Evolutionary conservation across 352 stramenopile genomes (phyloP).

Genomic region (Phytophthora brassicae): DNA sequence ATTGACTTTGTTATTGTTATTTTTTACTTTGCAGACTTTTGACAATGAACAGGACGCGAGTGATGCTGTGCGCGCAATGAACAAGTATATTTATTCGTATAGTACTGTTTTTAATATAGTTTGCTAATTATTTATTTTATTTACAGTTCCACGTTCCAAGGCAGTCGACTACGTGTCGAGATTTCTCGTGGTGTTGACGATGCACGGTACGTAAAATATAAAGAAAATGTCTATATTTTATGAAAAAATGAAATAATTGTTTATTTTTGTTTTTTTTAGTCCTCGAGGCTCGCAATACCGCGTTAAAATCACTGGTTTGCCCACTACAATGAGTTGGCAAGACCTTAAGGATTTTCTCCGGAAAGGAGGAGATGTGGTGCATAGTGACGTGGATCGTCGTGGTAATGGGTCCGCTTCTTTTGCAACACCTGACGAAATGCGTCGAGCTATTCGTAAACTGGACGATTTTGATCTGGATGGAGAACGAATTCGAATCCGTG

Average conservation of each 20-base stretch:
- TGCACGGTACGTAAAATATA: slow-evolving; percentile 14
- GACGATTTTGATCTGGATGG: slow-evolving; percentile 49
- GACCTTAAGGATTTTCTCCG: slow-evolving; percentile 74
- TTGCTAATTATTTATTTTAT: background rate
- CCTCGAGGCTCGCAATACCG: slow-evolving; percentile 56
- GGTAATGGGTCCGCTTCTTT: slow-evolving; percentile 70
- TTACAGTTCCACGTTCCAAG: slow-evolving; percentile 32
- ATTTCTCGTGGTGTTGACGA: slow-evolving; percentile 41
- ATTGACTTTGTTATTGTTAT: too few species aligned
- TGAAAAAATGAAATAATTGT: background rate
- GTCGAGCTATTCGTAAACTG: slow-evolving; percentile 54
- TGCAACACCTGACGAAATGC: slow-evolving; percentile 57
- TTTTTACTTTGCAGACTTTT: slow-evolving; percentile 47
- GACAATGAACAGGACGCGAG: slow-evolving; percentile 55
- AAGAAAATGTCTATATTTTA: background rate
- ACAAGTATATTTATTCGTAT: slow-evolving; percentile 35
- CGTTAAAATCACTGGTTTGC: slow-evolving; percentile 48
- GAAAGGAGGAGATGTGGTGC: slow-evolving; percentile 58
- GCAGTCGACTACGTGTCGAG: slow-evolving; percentile 52
- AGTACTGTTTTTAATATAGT: background rate
- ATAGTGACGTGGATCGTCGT: slow-evolving; percentile 66
- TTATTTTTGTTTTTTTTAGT: slow-evolving; percentile 19
- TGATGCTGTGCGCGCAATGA: slow-evolving; percentile 56
- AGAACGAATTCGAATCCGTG: slow-evolving; percentile 47
- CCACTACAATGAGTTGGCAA: slow-evolving; percentile 48